A percentile compares a stretch with the other conserved stretches of the same genome.
Conservation (phyloP, 2,329 filamentous ascomycete genomes). For the Cladophialophora exuberans region DNA sequence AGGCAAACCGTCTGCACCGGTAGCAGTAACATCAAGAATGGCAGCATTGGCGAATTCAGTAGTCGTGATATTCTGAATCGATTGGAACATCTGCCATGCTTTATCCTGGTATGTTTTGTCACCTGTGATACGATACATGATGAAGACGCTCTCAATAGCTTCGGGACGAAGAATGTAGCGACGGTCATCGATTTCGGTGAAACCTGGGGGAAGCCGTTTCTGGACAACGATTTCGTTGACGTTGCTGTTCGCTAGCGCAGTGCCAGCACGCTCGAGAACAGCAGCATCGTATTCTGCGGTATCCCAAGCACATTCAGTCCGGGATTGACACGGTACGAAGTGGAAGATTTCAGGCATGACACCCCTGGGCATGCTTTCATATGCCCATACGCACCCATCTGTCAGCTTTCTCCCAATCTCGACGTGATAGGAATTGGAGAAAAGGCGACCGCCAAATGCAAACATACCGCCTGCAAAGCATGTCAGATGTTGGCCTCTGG, state of each 20-base stretch:
- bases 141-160: slow-evolving; percentile 63
- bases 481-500: slow-evolving; percentile 55
- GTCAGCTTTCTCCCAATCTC: slow-evolving; percentile 55
- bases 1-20: neutral
- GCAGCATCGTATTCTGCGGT: slow-evolving; percentile 1
- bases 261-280: neutral
- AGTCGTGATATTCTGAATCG: slow-evolving; percentile 46
- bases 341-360: slow-evolving; percentile 61
- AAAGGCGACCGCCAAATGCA: slow-evolving; percentile 56
- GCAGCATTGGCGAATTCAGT: slow-evolving; percentile 64
- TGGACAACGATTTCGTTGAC: neutral
- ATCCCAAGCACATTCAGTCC: slow-evolving; percentile 35
- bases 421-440: slow-evolving; percentile 53
- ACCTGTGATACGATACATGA: slow-evolving; percentile 64
- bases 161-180: slow-evolving; percentile 61
- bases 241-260: neutral
- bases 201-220: slow-evolving; percentile 27
- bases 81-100: slow-evolving; percentile 55
- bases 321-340: slow-evolving; percentile 50
- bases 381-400: slow-evolving; percentile 61
- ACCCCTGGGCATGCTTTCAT: slow-evolving; percentile 49
- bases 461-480: slow-evolving; percentile 64
- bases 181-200: slow-evolving; percentile 18
- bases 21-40: neutral
- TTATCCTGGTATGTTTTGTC: slow-evolving; percentile 50